Conservation (phyloP, 1,284 basidiomycete genomes). For the Puccinia novopanici region DNA sequence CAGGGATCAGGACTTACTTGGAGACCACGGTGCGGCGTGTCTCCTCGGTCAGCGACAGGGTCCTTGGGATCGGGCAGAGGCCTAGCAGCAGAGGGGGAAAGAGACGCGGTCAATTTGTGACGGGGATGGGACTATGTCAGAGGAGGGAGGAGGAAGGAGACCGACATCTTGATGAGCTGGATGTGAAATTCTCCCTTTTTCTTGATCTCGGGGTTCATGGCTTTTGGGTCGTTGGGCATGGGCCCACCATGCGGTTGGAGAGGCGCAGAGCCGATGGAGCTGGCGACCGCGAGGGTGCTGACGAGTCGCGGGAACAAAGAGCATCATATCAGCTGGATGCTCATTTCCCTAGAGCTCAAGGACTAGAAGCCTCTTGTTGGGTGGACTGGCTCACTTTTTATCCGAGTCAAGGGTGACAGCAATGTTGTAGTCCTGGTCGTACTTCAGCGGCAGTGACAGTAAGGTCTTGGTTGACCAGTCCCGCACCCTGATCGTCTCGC, state of each 20-base stretch:
- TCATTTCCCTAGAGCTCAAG: neutral
- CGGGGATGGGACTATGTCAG: neutral
- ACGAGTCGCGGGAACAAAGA: neutral
- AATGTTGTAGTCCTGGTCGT: conserved; percentile 23
- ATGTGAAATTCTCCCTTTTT: conserved; percentile 32
- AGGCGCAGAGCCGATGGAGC: neutral
- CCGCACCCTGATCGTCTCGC: conserved; percentile 5
- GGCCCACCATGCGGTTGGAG: neutral
- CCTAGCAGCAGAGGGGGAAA: neutral
- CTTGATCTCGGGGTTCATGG: neutral
- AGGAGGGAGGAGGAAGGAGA: neutral
- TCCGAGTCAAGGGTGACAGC: conserved; percentile 28
- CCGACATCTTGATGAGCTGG: conserved; percentile 24
- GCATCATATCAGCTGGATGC: neutral
- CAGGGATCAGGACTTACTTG: conserved; percentile 11
- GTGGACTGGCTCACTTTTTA: conserved; percentile 9
- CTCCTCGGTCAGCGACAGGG: neutral
- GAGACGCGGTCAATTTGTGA: neutral
- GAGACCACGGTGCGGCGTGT: conserved; percentile 20
- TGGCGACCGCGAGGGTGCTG: conserved; percentile 18
- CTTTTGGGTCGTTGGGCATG: conserved; percentile 24
- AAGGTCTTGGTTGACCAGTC: conserved; percentile 12
- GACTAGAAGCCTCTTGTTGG: neutral
- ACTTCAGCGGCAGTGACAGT: neutral
- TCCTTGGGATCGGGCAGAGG: neutral